Base-by-base conservation (phyloP, 805 yeast genomes). In the Starmerella kuoi region DNA sequence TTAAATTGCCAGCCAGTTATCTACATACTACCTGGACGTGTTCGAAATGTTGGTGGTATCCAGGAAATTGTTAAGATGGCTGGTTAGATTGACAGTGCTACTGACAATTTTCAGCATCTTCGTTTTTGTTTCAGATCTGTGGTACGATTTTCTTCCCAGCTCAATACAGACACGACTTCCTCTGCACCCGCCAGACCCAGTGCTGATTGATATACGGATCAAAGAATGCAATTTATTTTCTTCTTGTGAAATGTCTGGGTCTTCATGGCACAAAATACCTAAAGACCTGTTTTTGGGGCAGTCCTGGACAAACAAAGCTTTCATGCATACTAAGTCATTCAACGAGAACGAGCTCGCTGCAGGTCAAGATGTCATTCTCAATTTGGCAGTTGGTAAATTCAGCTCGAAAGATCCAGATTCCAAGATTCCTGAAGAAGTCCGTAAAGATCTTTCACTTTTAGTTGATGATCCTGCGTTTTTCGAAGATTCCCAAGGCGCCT, bases 281-380 rank as follows among this genome's bases (percentile, higher is more conserved):
- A 73, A 73, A 49, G 78, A 74, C 52, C 59, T 75, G 30, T 52
- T 54, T 15, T 60, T 74, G 42, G 67, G 68, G 4, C 49, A 55
- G 19, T 61, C 68, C 4, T 72, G 75, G 75, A 48, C 63, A 27
- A 53, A 56, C 37, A 59, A 60, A 37, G 64, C 66, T 31, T 73
- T 52, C 52, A 49, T 75, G 17, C 62, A 53, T 48, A 55, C 51
- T n/a, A 51, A 55, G 38, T 31, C 55, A 18, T 53, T 54, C 15
- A 40, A 57, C 44, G 56, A 48, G 37, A 38, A 32, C 21, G 51
- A 37, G 35, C 43, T 67, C 5, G 67, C 64, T 43, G 50, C 65
- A 14, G 64, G 65, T 11, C 59, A 67, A 14, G 20, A 39, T 15
- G 57, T 53, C 14, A 49, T 51, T 5, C 34, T 50, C 26, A 19